Conservation (phyloP, 352 stramenopile genomes). For the Phytophthora fragariaefolia region DNA sequence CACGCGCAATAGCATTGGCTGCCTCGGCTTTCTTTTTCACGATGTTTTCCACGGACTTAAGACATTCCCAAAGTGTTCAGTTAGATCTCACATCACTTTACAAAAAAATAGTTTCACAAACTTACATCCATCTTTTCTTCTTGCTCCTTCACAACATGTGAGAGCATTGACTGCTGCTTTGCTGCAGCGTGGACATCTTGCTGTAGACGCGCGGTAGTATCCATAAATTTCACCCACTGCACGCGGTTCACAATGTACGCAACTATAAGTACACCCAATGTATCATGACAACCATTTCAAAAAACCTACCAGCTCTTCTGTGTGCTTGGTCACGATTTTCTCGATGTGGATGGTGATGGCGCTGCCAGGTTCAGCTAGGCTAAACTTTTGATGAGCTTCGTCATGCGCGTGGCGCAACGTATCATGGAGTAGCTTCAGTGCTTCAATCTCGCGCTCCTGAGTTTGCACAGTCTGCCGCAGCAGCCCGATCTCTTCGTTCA, state of each 20-base stretch:
- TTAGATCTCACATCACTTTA: slow-evolving; percentile 8
- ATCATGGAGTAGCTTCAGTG: slow-evolving; percentile 62
- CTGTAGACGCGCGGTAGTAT: slow-evolving; percentile 45
- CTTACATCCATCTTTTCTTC: slow-evolving; percentile 55
- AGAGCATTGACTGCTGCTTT: slow-evolving; percentile 41
- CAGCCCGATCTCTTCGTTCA: slow-evolving; percentile 59
- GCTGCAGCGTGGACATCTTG: slow-evolving; percentile 35
- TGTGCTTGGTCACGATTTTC: slow-evolving; percentile 65
- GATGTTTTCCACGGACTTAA: slow-evolving; percentile 36
- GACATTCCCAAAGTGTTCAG: slow-evolving; percentile 14
- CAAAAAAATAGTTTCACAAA: background rate
- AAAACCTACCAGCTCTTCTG: slow-evolving; percentile 63
- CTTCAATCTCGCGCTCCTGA: slow-evolving; percentile 71
- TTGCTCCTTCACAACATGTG: slow-evolving; percentile 41
- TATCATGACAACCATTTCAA: too few species aligned
- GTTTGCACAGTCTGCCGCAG: slow-evolving; percentile 57
- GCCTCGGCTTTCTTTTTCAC: slow-evolving; percentile 25
- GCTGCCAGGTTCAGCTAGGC: slow-evolving; percentile 58
- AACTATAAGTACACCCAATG: too few species aligned
- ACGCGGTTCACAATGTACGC: background rate
- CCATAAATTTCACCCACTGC: slow-evolving; percentile 65
- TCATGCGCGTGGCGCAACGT: slow-evolving; percentile 61
- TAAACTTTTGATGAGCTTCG: slow-evolving; percentile 67
- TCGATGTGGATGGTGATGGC: slow-evolving; percentile 74
- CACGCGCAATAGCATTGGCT: slow-evolving; percentile 7